Percentiles rank a stretch among this genome's conserved stretches.
phyloP scores from a whole-genome alignment of 2,329 filamentous ascomycete genomes.

The Nigrospora sphaerica region DNA sequence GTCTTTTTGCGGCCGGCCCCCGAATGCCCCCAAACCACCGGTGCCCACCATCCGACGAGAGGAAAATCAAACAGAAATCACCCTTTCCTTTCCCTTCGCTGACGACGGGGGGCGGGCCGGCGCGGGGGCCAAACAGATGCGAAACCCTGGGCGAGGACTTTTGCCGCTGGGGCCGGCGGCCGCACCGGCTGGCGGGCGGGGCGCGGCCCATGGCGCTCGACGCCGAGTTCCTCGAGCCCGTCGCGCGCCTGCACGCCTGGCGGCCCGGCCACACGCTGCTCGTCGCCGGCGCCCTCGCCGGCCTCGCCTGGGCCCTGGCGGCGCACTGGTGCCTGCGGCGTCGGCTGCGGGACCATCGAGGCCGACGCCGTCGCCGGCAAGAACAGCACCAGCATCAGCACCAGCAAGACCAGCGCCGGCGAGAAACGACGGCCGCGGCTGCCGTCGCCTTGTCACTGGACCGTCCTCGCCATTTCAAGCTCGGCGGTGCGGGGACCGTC shows the following conservation, averaged over 20 bases:
- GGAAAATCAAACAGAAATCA: too few species aligned
- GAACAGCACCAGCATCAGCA: neutral
- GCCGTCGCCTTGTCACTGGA: too few species aligned
- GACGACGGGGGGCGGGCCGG: neutral
- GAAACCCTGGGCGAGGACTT: slow-evolving; percentile 5
- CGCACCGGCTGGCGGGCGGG: neutral
- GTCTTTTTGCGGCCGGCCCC: too few species aligned
- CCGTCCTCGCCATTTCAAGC: too few species aligned
- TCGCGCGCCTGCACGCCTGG: slow-evolving; percentile 1
- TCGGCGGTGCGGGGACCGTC: too few species aligned
- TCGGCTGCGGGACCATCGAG: too few species aligned
- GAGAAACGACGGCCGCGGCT: too few species aligned
- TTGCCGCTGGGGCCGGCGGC: slow-evolving; percentile 3
- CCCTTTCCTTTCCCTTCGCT: neutral
- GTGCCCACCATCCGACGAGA: too few species aligned
- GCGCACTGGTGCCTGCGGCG: too few species aligned
- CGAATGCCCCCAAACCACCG: too few species aligned
- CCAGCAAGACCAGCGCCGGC: too few species aligned
- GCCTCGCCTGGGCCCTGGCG: too few species aligned
- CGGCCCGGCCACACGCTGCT: neutral
- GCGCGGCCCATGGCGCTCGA: slow-evolving; percentile 2
- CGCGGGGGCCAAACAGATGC: neutral
- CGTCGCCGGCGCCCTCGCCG: neutral
- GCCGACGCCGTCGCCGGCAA: neutral
- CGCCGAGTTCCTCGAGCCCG: slow-evolving; percentile 1